Evolutionary conservation across 2,329 filamentous ascomycete genomes (phyloP), one percentile per base, ranked within the genome.

Genomic region (Sporothrix curviconia): DNA sequence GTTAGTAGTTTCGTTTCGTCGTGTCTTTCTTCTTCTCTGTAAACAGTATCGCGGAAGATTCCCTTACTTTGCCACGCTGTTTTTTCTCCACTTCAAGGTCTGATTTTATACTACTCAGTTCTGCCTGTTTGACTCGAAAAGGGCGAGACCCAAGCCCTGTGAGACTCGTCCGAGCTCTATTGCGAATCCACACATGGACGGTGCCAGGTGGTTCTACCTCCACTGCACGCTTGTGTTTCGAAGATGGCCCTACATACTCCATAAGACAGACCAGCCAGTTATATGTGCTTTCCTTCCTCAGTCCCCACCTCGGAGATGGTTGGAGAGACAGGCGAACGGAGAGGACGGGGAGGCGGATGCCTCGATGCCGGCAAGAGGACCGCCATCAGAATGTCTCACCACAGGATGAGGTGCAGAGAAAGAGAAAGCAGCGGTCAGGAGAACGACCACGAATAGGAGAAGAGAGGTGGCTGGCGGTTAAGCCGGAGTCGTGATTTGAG

Each of bases 401-500:
- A 28, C 34, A 22, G 22, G 49, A 28, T 11, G 34, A 40, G 34
- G 34, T 51, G 34, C 49, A 51, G 34, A 40, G 22, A 4, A 36
- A 15, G 19, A 43, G 24, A 37, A 51, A 51, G 49, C 49, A 51
- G 49, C 49, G 49, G 49, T 51, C 49, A 51, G 37, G 24, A 17
- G 46, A 49, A n/a, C 15, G 28, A 30, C 12, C 32, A 32, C 14
- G 12, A 17, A 50, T 7, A 50, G 17, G 4, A 15, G 19, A 19
- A 50, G 22, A 17, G 49, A 51, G 22, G 34, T 9, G 17, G 49
- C 32, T 34, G 49, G 34, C 49, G 5, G 11, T 32, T 51, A 51
- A 15, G 22, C 5, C 22, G 36, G 34, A 28, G 49, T 51, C 34
- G 49, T 51, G 49, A 39, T 39, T 25, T 51, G 34, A 51, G 47